A percentile compares a stretch with the other conserved stretches of the same genome.
phyloP scores from a whole-genome alignment of 2,329 filamentous ascomycete genomes.

The Pseudopithomyces chartarum region DNA sequence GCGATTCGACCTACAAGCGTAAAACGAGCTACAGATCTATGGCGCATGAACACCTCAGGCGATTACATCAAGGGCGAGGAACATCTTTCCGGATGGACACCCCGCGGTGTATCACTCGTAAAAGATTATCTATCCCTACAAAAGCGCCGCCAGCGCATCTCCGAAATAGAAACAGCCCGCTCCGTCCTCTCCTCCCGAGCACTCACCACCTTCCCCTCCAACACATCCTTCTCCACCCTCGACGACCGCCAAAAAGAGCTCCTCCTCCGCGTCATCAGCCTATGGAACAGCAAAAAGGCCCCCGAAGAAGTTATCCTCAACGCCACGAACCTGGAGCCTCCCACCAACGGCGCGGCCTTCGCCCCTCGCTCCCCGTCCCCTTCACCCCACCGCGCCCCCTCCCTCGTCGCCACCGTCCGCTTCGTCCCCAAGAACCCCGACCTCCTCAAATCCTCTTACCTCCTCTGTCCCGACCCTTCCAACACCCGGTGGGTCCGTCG shows the following conservation, averaged over 20 bases:
- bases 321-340: constrained; percentile 66
- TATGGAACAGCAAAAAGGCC: constrained; percentile 62
- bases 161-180: constrained; percentile 79
- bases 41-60: constrained; percentile 93
- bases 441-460: constrained; percentile 82
- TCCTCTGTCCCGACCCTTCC: constrained; percentile 82
- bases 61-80: constrained; percentile 98
- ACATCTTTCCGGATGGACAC: constrained; percentile 80
- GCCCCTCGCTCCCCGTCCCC: constrained; percentile 31
- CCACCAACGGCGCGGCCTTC: constrained; percentile 62
- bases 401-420: constrained; percentile 76
- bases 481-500: constrained; percentile 87
- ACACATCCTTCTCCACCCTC: constrained; percentile 20
- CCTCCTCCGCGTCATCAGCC: constrained; percentile 60
- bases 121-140: constrained; percentile 79
- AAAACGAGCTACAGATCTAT: constrained; percentile 89
- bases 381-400: constrained; percentile 52
- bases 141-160: constrained; percentile 73
- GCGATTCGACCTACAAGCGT: constrained; percentile 86
- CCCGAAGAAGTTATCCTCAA: constrained; percentile 54
- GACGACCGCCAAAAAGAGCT: constrained; percentile 48
- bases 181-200: constrained; percentile 64
- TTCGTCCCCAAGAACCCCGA: constrained; percentile 74
- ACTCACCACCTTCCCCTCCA: constrained; percentile 31
- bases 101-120: constrained; percentile 88